Evolutionary conservation across 371 early-diverging fungal genomes (phyloP).

Genomic region (Rhizopus arrhizus): DNA sequence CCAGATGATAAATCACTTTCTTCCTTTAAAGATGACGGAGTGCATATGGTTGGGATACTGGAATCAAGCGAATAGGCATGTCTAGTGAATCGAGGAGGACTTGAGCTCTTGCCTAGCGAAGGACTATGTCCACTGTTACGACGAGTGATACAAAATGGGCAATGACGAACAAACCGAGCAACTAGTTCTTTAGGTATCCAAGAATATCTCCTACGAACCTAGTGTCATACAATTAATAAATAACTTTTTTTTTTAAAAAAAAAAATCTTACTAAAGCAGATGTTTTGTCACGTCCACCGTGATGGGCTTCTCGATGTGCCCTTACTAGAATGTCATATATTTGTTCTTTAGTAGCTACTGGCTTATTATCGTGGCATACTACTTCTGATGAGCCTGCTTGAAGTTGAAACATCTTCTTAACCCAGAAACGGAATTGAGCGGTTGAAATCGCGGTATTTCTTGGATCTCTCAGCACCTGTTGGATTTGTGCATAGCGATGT

Average conservation of each 20-base stretch:
- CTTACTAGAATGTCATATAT: constrained; percentile 63
- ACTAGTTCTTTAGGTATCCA: constrained; percentile 44
- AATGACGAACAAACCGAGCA: constrained; percentile 42
- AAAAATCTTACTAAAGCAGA: constrained; percentile 56
- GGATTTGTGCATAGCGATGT: constrained; percentile 56
- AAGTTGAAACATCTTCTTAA: constrained; percentile 68
- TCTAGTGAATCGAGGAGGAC: constrained; percentile 25
- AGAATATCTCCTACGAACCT: constrained; percentile 43
- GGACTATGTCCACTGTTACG: constrained; percentile 33
- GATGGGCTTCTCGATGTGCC: constrained; percentile 63
- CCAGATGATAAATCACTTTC: constrained; percentile 32
- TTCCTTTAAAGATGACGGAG: constrained; percentile 26
- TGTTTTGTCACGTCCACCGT: constrained; percentile 68
- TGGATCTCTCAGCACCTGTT: constrained; percentile 61
- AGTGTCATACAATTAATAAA: neutral
- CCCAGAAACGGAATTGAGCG: constrained; percentile 70
- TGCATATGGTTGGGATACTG: constrained; percentile 14
- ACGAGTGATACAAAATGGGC: constrained; percentile 41
- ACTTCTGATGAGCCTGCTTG: constrained; percentile 39
- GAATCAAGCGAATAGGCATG: constrained; percentile 30
- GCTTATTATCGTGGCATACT: constrained; percentile 63
- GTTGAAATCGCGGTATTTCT: constrained; percentile 67
- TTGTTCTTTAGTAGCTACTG: constrained; percentile 63
- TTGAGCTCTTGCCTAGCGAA: constrained; percentile 20
- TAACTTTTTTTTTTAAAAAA: neutral